Conservation (phyloP, 805 yeast genomes). For the Ogataea chonburiensis region DNA sequence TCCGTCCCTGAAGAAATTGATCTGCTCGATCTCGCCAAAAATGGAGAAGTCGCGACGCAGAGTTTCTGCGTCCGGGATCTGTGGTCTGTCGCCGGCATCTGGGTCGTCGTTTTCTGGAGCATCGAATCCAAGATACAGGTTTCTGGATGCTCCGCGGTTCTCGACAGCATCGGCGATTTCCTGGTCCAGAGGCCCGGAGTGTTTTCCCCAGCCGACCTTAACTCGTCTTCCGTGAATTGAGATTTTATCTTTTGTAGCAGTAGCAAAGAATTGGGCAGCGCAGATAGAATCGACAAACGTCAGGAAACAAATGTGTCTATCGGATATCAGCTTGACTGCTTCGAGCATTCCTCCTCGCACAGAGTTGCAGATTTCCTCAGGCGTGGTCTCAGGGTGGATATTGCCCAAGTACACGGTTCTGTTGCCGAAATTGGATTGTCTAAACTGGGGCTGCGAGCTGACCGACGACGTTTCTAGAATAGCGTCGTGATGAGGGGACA, state of each 20-base stretch:
- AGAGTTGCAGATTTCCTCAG: conserved; percentile 73
- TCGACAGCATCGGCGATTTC: conserved; percentile 56
- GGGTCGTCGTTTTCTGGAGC: conserved; percentile 35
- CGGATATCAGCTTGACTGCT: conserved; percentile 47
- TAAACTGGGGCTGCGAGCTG: neutral
- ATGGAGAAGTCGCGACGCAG: conserved; percentile 57
- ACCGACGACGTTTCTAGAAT: neutral
- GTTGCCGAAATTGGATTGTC: conserved; percentile 40
- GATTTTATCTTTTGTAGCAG: conserved; percentile 48
- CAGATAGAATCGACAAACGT: conserved; percentile 64
- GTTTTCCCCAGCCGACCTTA: conserved; percentile 72
- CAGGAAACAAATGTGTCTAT: conserved; percentile 61
- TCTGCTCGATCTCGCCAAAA: conserved; percentile 76
- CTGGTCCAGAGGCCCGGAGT: conserved; percentile 60
- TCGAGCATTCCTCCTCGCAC: conserved; percentile 79
- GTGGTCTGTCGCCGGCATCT: conserved; percentile 30
- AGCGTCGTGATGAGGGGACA: conserved; percentile 1
- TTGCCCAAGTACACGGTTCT: conserved; percentile 71
- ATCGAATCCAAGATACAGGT: conserved; percentile 66
- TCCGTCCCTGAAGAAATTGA: conserved; percentile 65
- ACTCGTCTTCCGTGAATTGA: conserved; percentile 60
- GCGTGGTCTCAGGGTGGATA: conserved; percentile 59
- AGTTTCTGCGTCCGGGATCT: conserved; percentile 46
- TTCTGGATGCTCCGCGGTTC: conserved; percentile 69
- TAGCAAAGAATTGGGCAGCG: conserved; percentile 66